Percentiles rank a stretch among this genome's conserved stretches.
Evolutionary conservation across 2,329 filamentous ascomycete genomes (phyloP).

Genomic region (Akanthomyces lecanii): DNA sequence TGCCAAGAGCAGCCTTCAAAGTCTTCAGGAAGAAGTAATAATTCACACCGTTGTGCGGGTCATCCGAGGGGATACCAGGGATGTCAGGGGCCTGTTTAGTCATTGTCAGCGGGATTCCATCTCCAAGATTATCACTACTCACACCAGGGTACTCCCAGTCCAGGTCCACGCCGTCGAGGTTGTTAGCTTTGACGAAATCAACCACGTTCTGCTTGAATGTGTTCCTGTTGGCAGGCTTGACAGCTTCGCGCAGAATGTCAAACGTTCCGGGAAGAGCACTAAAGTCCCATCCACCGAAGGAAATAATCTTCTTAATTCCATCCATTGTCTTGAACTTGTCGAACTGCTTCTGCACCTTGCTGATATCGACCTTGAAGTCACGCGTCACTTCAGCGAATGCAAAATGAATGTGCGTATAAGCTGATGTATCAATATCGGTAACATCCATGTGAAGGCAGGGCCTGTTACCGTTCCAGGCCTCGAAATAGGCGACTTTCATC

Average conservation of each 20-base stretch:
- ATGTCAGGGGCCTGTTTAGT: not conserved
- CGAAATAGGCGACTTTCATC: slow-evolving; percentile 31
- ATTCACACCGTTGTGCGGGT: not conserved
- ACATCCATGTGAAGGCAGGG: slow-evolving; percentile 31
- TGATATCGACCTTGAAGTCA: slow-evolving; percentile 20
- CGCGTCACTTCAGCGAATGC: slow-evolving; percentile 29
- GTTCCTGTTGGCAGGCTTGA: slow-evolving; percentile 32
- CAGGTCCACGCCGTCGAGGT: slow-evolving; percentile 41
- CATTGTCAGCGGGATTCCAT: slow-evolving; percentile 22
- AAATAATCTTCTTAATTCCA: slow-evolving; percentile 31
- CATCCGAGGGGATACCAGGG: not conserved
- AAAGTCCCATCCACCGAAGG: slow-evolving; percentile 35
- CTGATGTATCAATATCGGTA: slow-evolving; percentile 20
- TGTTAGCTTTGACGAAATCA: slow-evolving; percentile 36
- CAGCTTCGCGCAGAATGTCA: slow-evolving; percentile 28
- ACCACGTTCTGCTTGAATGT: slow-evolving; percentile 34
- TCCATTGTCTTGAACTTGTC: slow-evolving; percentile 27
- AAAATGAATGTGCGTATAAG: slow-evolving; percentile 27
- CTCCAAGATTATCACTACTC: slow-evolving; percentile 23
- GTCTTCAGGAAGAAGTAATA: not conserved
- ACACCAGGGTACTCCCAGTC: slow-evolving; percentile 45
- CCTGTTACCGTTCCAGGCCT: slow-evolving; percentile 28
- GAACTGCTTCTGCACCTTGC: slow-evolving; percentile 26
- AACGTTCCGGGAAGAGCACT: slow-evolving; percentile 26
- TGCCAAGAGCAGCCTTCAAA: not conserved